phyloP scores from a whole-genome alignment of 148 eudicot genomes.

The Vaccinium vitisidaea region DNA sequence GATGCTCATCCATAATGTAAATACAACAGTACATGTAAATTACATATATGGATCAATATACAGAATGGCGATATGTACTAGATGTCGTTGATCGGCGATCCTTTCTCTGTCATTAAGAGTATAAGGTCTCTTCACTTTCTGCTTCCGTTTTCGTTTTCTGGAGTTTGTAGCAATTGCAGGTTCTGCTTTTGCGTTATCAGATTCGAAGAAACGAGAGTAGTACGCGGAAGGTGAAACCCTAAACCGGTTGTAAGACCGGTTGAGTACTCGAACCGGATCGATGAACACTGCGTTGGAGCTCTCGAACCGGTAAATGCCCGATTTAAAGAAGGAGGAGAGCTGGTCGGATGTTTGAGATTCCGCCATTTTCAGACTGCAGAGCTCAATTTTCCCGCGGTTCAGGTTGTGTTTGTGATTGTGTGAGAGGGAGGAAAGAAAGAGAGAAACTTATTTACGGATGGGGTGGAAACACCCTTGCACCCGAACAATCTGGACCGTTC shows the following conservation, averaged over 20 bases:
- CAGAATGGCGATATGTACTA: conserved; percentile 35
- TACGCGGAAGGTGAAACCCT: conserved; percentile 63
- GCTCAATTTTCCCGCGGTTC: neutral
- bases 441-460: too few species aligned
- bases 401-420: neutral
- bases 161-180: conserved; percentile 18
- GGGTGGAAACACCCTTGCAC: too few species aligned
- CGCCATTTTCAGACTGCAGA: conserved; percentile 41
- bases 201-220: conserved; percentile 77
- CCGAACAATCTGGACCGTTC: too few species aligned
- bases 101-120: conserved; percentile 61
- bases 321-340: conserved; percentile 33
- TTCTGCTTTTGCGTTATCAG: conserved; percentile 12
- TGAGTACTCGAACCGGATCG: conserved; percentile 77
- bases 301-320: conserved; percentile 62
- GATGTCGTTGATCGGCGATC: conserved; percentile 75
- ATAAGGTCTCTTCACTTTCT: conserved; percentile 30
- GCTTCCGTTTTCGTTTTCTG: conserved; percentile 53
- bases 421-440: too few species aligned
- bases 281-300: conserved; percentile 49
- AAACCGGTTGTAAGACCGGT: conserved; percentile 59
- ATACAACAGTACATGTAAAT: too few species aligned
- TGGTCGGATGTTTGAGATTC: conserved; percentile 21
- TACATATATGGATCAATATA: neutral
- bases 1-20: too few species aligned